Evolutionary conservation across 805 yeast genomes (phyloP).

Genomic region (Blastobotrys muscicola): DNA sequence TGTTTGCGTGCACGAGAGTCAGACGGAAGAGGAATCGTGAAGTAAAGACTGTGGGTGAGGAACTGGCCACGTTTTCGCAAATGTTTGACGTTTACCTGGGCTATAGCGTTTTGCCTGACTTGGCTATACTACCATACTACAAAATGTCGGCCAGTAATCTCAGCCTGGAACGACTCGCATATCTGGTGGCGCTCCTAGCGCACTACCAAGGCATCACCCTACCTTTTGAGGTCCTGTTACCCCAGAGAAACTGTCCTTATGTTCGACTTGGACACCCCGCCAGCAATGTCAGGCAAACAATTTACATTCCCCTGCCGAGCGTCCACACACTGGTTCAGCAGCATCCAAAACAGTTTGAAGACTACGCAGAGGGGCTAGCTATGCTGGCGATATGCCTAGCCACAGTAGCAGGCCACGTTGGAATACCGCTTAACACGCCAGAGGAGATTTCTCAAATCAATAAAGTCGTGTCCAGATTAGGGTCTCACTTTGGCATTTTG

Average conservation of each 20-base stretch:
- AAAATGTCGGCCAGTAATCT: slow-evolving; percentile 22
- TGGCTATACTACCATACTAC: slow-evolving; percentile 22
- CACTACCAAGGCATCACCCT: slow-evolving; percentile 25
- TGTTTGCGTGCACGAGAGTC: too few species aligned
- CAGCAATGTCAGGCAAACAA: slow-evolving; percentile 3
- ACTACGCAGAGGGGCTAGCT: slow-evolving; percentile 23
- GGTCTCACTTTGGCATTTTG: too few species aligned
- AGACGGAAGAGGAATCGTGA: not conserved
- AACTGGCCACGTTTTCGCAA: not conserved
- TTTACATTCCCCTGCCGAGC: slow-evolving; percentile 2
- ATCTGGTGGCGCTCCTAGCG: slow-evolving; percentile 22
- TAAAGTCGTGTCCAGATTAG: slow-evolving; percentile 12
- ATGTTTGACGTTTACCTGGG: slow-evolving; percentile 23
- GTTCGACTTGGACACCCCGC: slow-evolving; percentile 16
- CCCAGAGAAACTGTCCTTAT: slow-evolving; percentile 19
- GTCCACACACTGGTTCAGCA: slow-evolving; percentile 22
- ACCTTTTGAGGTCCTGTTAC: slow-evolving; percentile 24
- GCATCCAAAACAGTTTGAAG: slow-evolving; percentile 23
- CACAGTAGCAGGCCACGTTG: slow-evolving; percentile 20
- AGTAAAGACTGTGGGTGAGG: not conserved
- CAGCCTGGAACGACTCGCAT: slow-evolving; percentile 27
- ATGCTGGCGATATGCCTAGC: slow-evolving; percentile 26
- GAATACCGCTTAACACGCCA: slow-evolving; percentile 17
- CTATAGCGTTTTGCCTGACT: slow-evolving; percentile 24
- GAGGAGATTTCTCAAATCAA: slow-evolving; percentile 20